Evolutionary conservation across 2,329 filamentous ascomycete genomes (phyloP).

Genomic region (Hypoxylon sp.): DNA sequence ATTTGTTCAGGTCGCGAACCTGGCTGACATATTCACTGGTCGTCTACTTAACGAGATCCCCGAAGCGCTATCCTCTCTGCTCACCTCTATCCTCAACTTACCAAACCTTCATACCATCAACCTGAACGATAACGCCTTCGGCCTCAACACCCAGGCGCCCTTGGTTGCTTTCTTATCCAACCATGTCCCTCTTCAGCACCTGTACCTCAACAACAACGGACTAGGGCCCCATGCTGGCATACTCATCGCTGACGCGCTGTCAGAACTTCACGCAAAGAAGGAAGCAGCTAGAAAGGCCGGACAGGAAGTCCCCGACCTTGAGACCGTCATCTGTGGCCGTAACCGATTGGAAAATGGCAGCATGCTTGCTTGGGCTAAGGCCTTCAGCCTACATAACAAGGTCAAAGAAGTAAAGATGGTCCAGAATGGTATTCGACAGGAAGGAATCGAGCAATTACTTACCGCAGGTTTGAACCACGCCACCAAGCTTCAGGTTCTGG

Average conservation of each 20-base stretch:
- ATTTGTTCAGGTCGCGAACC: conserved; percentile 76
- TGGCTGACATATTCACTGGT: conserved; percentile 98
- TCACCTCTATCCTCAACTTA: conserved; percentile 88
- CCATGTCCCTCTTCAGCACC: conserved; percentile 91
- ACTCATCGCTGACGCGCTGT: conserved; percentile 89
- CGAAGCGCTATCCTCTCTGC: conserved; percentile 85
- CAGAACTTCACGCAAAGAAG: conserved; percentile 86
- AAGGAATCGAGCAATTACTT: conserved; percentile 88
- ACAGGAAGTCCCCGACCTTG: conserved; percentile 82
- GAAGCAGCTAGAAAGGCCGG: conserved; percentile 79
- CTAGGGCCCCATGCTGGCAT: conserved; percentile 92
- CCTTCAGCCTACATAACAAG: conserved; percentile 85
- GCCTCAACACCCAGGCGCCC: conserved; percentile 92
- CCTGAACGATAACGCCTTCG: conserved; percentile 98
- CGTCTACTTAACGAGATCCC: conserved; percentile 95
- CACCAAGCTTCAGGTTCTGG: conserved; percentile 78
- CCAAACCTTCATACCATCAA: conserved; percentile 92
- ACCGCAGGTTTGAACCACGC: conserved; percentile 82
- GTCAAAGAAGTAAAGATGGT: conserved; percentile 95
- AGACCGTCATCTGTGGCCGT: conserved; percentile 97
- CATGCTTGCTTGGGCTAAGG: conserved; percentile 94
- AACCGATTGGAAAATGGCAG: conserved; percentile 96
- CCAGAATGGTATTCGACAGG: conserved; percentile 95
- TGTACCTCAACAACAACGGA: conserved; percentile 98
- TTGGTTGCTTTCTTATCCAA: conserved; percentile 91